These are phyloP conservation scores for Apiospora sp. DNA, from an alignment of 2,329 filamentous ascomycete species.

Conservation along the genomic window DNA sequence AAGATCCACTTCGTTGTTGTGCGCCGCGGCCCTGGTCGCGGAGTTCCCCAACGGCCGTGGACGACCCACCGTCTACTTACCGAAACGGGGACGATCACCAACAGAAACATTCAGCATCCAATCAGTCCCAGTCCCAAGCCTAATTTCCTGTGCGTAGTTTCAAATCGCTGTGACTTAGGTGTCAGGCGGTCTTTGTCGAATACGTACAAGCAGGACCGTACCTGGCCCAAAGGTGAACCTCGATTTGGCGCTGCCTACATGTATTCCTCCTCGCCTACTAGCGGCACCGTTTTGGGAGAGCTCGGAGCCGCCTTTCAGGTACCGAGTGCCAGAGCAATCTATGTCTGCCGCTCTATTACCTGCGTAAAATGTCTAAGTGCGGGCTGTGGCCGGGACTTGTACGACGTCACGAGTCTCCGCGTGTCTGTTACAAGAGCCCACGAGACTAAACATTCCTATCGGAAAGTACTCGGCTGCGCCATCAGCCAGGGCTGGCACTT, in stretches of 20 bases:
- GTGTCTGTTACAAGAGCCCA: slow-evolving; percentile 10
- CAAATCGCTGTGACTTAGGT: slow-evolving; percentile 14
- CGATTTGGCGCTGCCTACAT: neutral
- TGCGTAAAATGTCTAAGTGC: slow-evolving; percentile 12
- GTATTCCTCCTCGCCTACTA: neutral
- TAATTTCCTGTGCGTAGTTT: slow-evolving; percentile 19
- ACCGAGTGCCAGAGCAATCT: neutral
- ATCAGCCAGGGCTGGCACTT: slow-evolving; percentile 13
- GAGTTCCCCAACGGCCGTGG: slow-evolving; percentile 45
- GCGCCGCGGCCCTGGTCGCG: slow-evolving; percentile 36
- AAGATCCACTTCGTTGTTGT: slow-evolving; percentile 29
- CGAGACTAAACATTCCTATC: slow-evolving; percentile 6
- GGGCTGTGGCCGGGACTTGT: slow-evolving; percentile 8
- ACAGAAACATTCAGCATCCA: slow-evolving; percentile 28
- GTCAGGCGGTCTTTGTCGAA: slow-evolving; percentile 1
- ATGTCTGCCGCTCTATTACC: neutral
- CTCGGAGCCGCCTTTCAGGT: slow-evolving; percentile 11
- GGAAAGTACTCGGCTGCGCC: slow-evolving; percentile 1
- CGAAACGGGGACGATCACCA: slow-evolving; percentile 35
- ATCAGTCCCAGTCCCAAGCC: slow-evolving; percentile 15
- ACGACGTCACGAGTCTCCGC: slow-evolving; percentile 16
- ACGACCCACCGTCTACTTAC: slow-evolving; percentile 28
- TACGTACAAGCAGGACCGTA: slow-evolving; percentile 14
- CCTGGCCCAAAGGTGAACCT: slow-evolving; percentile 1
- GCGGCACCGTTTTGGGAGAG: neutral